Evolutionary conservation across 495 filamentous ascomycete genomes (phyloP).

Genomic region (Daldinia bambusicola): DNA sequence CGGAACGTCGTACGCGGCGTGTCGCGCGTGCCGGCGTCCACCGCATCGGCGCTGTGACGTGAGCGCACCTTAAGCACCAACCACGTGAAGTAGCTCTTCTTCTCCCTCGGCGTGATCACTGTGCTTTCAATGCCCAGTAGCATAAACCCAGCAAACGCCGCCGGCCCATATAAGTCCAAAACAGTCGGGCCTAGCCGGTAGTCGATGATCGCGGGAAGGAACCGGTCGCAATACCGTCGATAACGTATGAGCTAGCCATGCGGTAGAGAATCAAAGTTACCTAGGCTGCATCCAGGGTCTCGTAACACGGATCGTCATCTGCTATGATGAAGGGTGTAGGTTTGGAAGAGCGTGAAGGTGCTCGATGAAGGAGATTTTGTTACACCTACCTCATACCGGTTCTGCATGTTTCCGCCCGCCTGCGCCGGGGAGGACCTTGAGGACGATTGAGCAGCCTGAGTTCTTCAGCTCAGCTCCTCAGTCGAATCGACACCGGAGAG

Average conservation of each 20-base stretch:
- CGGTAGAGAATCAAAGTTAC: slow-evolving; percentile 36
- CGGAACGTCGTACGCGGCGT: slow-evolving; percentile 65
- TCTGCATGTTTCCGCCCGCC: slow-evolving; percentile 75
- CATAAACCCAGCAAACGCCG: slow-evolving; percentile 62
- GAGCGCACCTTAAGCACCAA: slow-evolving; percentile 63
- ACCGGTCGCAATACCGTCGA: slow-evolving; percentile 58
- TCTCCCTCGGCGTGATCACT: slow-evolving; percentile 43
- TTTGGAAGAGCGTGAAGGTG: slow-evolving; percentile 55
- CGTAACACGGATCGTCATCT: slow-evolving; percentile 61
- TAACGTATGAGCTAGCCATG: slow-evolving; percentile 62
- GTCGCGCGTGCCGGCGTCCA: slow-evolving; percentile 64
- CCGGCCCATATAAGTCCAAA: slow-evolving; percentile 63
- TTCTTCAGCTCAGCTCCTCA: slow-evolving; percentile 57
- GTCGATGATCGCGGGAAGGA: slow-evolving; percentile 59
- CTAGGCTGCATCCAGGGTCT: slow-evolving; percentile 55
- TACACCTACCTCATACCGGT: slow-evolving; percentile 68
- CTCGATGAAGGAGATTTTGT: slow-evolving; percentile 56
- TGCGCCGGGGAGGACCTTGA: slow-evolving; percentile 67
- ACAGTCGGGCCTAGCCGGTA: slow-evolving; percentile 50
- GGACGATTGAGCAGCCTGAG: slow-evolving; percentile 61
- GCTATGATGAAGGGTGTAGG: slow-evolving; percentile 59
- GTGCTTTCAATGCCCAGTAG: slow-evolving; percentile 54
- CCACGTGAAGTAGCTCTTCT: slow-evolving; percentile 58
- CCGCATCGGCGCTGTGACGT: slow-evolving; percentile 62
- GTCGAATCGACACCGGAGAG: slow-evolving; percentile 69